Evolutionary conservation across 441 rosid genomes (phyloP).

Genomic region (Gossypium trilobum): DNA sequence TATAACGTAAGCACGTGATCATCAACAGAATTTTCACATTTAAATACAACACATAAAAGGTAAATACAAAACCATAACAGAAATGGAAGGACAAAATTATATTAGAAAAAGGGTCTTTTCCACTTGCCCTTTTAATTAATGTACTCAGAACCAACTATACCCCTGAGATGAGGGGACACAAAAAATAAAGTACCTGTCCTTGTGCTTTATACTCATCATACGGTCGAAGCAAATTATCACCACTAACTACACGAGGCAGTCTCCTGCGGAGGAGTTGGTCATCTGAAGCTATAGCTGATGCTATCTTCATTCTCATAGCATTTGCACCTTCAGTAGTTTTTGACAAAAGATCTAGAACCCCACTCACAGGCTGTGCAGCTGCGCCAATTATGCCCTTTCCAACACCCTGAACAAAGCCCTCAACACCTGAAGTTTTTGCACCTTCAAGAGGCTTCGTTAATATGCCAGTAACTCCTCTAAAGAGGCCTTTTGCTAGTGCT

Average conservation of each 20-base stretch:
- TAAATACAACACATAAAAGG: not conserved
- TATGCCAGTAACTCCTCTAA: slow-evolving; percentile 98
- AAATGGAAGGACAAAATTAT: not conserved
- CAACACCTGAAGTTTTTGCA: slow-evolving; percentile 91
- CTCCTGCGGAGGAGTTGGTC: slow-evolving; percentile 92
- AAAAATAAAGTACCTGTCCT: slow-evolving; percentile 60
- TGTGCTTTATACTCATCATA: slow-evolving; percentile 76
- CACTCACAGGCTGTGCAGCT: slow-evolving; percentile 99
- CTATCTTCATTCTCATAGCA: slow-evolving; percentile 95
- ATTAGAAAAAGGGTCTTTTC: not conserved
- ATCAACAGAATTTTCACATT: slow-evolving; percentile 2
- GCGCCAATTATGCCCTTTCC: slow-evolving; percentile 97
- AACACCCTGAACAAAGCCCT: slow-evolving; percentile 95
- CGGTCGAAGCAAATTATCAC: slow-evolving; percentile 85
- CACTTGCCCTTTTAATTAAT: not conserved
- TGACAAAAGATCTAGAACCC: slow-evolving; percentile 94
- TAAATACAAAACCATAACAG: not conserved
- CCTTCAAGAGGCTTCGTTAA: slow-evolving; percentile 96
- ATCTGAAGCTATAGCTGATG: slow-evolving; percentile 93
- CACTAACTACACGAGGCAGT: slow-evolving; percentile 83
- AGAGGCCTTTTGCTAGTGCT: slow-evolving; percentile 90
- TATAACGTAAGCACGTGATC: not conserved
- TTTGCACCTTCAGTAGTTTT: slow-evolving; percentile 99
- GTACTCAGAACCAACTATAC: not conserved
- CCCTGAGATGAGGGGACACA: not conserved